A percentile compares a stretch with the other conserved stretches of the same genome.
phyloP scores from a whole-genome alignment of 176 grass and related monocot species.

The Bothriochloa decipiens region DNA sequence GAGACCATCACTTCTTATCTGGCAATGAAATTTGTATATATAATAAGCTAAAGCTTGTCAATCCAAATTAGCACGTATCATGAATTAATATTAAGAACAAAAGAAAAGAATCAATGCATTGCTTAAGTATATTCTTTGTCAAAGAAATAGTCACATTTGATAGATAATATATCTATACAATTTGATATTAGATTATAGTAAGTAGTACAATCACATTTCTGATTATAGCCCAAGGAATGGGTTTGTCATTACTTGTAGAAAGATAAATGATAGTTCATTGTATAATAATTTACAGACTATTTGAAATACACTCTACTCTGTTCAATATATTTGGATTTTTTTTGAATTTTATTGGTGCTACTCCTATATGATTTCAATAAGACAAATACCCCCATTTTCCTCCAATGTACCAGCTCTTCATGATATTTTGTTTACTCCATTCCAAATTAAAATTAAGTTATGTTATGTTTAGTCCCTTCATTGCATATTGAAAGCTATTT shows the following conservation, averaged over 20 bases:
- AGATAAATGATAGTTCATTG: background rate
- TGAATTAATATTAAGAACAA: too few species aligned
- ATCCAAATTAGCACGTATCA: background rate
- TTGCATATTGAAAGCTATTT: background rate
- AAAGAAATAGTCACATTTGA: background rate
- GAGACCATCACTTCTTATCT: too few species aligned
- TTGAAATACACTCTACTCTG: background rate
- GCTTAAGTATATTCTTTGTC: background rate
- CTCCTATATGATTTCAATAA: background rate
- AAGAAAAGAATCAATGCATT: too few species aligned
- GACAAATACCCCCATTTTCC: too few species aligned
- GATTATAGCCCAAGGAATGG: background rate
- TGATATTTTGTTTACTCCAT: background rate
- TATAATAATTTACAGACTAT: background rate
- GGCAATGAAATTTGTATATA: too few species aligned
- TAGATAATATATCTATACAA: background rate
- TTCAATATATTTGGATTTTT: background rate
- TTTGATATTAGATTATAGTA: background rate
- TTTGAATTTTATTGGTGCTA: background rate
- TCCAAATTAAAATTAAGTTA: background rate
- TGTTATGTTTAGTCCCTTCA: background rate
- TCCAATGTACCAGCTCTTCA: too few species aligned
- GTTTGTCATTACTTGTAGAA: background rate
- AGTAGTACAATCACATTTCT: background rate
- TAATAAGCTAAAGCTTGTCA: too few species aligned